phyloP scores from a whole-genome alignment of 2,329 filamentous ascomycete species.

The Atkinsonella texensis region DNA sequence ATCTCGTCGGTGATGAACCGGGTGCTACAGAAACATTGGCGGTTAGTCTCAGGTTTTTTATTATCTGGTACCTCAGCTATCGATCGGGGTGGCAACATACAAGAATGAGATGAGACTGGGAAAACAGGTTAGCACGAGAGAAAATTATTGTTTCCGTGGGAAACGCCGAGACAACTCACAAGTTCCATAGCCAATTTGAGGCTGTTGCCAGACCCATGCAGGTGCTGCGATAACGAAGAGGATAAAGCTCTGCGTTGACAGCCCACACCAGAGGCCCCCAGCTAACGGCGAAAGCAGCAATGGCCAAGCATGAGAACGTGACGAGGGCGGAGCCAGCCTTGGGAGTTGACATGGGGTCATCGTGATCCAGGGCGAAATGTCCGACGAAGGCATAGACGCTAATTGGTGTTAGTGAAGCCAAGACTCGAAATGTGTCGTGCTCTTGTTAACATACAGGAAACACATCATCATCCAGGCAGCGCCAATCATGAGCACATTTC shows the following conservation, averaged over 20 bases:
- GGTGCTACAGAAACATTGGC: constrained; percentile 30
- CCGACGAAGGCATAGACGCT: constrained; percentile 38
- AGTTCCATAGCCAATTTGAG: constrained; percentile 56
- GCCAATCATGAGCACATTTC: constrained; percentile 49
- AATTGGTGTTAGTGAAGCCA: too few relatives aligned
- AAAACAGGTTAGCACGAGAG: neutral
- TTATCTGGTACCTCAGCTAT: neutral
- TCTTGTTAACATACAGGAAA: constrained; percentile 26
- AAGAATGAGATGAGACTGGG: constrained; percentile 33
- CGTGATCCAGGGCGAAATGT: constrained; percentile 29
- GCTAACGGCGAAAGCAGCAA: constrained; percentile 53
- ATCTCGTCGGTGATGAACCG: constrained; percentile 62
- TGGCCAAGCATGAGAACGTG: constrained; percentile 57
- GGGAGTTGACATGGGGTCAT: constrained; percentile 31
- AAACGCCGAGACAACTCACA: constrained; percentile 20
- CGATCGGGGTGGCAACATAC: constrained; percentile 16
- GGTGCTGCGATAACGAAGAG: constrained; percentile 39
- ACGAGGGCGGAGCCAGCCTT: constrained; percentile 48
- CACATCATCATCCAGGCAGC: constrained; percentile 48
- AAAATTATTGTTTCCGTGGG: neutral
- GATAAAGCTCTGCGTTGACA: constrained; percentile 53
- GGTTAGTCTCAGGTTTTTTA: neutral
- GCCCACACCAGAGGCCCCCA: constrained; percentile 62
- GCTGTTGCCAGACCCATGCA: constrained; percentile 46
- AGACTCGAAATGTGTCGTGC: too few relatives aligned